Conservation (phyloP, 371 early-diverging fungal genomes). For the Syncephalis plumigaleata region DNA sequence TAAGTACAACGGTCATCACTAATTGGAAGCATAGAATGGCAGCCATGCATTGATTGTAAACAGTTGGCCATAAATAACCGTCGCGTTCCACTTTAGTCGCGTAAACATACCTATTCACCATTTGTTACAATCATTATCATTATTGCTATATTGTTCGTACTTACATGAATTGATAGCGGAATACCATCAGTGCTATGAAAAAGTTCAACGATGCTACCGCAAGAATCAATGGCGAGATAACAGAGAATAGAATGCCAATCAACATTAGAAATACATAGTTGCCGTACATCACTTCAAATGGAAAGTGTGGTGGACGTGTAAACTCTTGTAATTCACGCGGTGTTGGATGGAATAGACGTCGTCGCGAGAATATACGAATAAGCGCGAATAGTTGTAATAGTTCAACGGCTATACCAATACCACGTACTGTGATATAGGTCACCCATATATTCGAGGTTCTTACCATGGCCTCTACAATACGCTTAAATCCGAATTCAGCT, state of each 20-base stretch:
- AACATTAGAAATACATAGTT: conserved; percentile 2
- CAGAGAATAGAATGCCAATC: conserved; percentile 3
- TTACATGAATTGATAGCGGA: conserved; percentile 5
- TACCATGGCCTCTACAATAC: conserved; percentile 1
- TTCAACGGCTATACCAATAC: conserved; percentile 1
- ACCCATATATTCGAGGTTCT: conserved; percentile 3
- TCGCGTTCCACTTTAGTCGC: conserved; percentile 3
- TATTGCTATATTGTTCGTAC: background rate
- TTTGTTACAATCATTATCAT: background rate
- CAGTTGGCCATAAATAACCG: conserved; percentile 2
- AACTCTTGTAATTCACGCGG: conserved; percentile 3
- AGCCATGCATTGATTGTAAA: background rate
- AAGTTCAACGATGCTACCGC: conserved; percentile 1
- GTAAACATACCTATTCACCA: conserved; percentile 3
- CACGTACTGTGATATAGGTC: conserved; percentile 3
- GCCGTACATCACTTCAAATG: conserved; percentile 2
- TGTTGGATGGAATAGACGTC: background rate
- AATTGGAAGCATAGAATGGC: conserved; percentile 2
- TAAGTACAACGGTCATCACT: conserved; percentile 1
- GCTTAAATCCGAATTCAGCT: background rate
- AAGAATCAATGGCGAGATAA: conserved; percentile 2
- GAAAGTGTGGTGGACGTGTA: conserved; percentile 2
- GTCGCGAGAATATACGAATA: background rate
- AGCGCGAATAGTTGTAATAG: conserved; percentile 1
- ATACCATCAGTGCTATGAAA: conserved; percentile 1